phyloP scores from a whole-genome alignment of 305 asterid species.

The Withania somnifera region DNA sequence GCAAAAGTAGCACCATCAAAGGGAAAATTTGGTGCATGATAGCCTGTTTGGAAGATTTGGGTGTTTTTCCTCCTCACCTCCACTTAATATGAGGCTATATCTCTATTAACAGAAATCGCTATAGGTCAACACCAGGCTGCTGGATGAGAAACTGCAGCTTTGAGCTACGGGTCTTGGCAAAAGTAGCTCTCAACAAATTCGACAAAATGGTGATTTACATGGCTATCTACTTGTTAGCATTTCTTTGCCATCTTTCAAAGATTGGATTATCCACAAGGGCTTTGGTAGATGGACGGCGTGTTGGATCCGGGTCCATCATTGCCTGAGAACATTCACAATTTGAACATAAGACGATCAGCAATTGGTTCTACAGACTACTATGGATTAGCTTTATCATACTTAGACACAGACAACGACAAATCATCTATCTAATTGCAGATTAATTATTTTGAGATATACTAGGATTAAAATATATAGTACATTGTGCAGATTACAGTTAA shows the following conservation, averaged over 20 bases:
- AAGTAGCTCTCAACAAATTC: background rate
- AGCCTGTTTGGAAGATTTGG: conserved; percentile 6
- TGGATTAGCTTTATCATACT: background rate
- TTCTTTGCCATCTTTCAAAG: conserved; percentile 35
- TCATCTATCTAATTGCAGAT: background rate
- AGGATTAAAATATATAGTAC: background rate
- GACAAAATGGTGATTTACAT: background rate
- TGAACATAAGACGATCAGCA: conserved; percentile 6
- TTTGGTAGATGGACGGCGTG: conserved; percentile 61
- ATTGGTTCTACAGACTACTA: background rate
- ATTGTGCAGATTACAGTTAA: background rate
- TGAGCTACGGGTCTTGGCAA: background rate
- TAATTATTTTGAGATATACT: background rate
- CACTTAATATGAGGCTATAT: background rate
- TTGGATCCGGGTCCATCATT: conserved; percentile 85
- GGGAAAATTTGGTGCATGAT: conserved; percentile 25
- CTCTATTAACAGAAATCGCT: background rate
- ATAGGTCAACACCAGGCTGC: background rate
- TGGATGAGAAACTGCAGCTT: background rate
- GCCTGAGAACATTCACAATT: conserved; percentile 24
- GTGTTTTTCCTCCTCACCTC: background rate
- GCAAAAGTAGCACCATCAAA: conserved; percentile 32
- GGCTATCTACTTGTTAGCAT: background rate
- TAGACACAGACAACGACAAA: background rate
- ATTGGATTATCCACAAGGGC: conserved; percentile 55